These are phyloP conservation scores for Hibiscus trionum DNA, from an alignment of 345 rosid species.

Conservation along the genomic window DNA sequence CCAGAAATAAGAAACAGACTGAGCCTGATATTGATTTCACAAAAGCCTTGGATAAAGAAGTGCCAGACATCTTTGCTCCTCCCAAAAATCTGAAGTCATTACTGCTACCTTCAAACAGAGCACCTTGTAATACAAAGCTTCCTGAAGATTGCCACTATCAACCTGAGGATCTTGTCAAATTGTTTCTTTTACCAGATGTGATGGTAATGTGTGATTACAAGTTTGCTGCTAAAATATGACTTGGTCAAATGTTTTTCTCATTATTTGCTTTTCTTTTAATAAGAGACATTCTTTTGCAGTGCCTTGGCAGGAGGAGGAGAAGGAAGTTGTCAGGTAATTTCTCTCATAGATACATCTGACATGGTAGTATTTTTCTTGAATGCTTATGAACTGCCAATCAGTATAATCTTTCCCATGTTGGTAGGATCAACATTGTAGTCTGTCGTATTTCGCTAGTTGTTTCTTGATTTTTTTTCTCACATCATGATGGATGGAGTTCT, in stretches of 20 bases:
- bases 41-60: constrained; percentile 62
- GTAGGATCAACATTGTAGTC: background rate
- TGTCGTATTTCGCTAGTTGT: background rate
- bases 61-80: constrained; percentile 56
- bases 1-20: constrained; percentile 51
- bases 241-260: background rate
- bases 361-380: background rate
- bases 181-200: constrained; percentile 72
- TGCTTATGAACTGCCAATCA: background rate
- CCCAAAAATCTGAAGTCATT: constrained; percentile 75
- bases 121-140: constrained; percentile 50
- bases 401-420: background rate
- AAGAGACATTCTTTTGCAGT: constrained; percentile 45
- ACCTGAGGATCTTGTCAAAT: constrained; percentile 80
- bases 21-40: constrained; percentile 71
- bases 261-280: constrained; percentile 10
- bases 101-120: constrained; percentile 64
- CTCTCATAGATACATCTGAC: background rate
- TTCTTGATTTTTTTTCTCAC: background rate
- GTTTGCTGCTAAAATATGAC: background rate
- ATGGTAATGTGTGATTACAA: constrained; percentile 42
- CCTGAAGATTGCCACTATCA: constrained; percentile 99
- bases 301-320: constrained; percentile 63
- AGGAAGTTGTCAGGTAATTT: constrained; percentile 55
- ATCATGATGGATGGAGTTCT: background rate